These are phyloP conservation scores for Tanacetum coccineum DNA, from an alignment of 129 eudicot species.

Conservation along the genomic window DNA sequence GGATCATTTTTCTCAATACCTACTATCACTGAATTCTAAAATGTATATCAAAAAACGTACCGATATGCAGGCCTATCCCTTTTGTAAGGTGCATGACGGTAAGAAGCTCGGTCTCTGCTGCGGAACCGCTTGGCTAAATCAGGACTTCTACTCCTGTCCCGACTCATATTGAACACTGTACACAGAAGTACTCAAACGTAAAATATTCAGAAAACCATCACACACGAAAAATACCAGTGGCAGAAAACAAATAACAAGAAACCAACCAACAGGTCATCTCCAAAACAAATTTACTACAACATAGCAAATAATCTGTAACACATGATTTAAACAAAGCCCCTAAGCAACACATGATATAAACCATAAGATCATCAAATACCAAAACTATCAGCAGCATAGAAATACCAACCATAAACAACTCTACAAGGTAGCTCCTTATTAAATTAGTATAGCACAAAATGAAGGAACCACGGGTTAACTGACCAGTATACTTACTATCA, in stretches of 20 bases:
- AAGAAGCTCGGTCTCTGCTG: constrained; percentile 49
- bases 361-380: not conserved
- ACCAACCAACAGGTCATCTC: constrained; percentile 6
- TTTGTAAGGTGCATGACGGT: constrained; percentile 68
- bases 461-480: not conserved
- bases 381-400: not conserved
- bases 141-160: constrained; percentile 56
- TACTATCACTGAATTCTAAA: not conserved
- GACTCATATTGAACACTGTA: constrained; percentile 37
- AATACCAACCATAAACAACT: constrained; percentile 5
- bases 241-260: constrained; percentile 3
- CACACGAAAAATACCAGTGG: not conserved
- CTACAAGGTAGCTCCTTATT: not conserved
- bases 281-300: constrained; percentile 6
- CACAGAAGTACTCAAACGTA: constrained; percentile 1
- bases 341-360: not conserved
- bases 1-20: constrained; percentile 4
- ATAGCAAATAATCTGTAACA: not conserved
- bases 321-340: constrained; percentile 9
- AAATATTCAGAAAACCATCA: constrained; percentile 7
- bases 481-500: too few species aligned
- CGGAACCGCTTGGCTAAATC: constrained; percentile 41
- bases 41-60: constrained; percentile 22
- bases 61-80: constrained; percentile 47
- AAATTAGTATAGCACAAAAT: not conserved